These are phyloP conservation scores for Blastosporella zonata DNA, from an alignment of 1,284 basidiomycete genomes.

Conservation along the genomic window DNA sequence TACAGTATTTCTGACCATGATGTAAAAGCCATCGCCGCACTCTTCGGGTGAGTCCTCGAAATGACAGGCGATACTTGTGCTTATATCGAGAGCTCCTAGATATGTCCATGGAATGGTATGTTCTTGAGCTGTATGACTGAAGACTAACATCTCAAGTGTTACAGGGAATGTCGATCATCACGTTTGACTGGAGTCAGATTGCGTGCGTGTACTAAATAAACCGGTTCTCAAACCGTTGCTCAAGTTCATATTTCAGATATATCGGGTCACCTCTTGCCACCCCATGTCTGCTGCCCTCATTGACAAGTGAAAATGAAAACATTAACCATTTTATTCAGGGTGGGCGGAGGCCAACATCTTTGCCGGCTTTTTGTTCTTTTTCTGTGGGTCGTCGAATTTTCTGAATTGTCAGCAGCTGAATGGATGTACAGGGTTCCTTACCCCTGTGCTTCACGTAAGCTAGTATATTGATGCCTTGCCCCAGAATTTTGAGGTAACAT, in stretches of 20 bases:
- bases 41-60: slow-evolving; percentile 38
- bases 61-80: background rate
- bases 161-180: slow-evolving; percentile 41
- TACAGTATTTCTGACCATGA: background rate
- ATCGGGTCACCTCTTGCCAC: slow-evolving; percentile 52
- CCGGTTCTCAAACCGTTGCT: background rate
- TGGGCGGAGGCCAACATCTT: slow-evolving; percentile 78
- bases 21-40: slow-evolving; percentile 31
- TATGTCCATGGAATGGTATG: slow-evolving; percentile 53
- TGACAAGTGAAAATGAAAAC: background rate
- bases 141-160: background rate
- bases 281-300: slow-evolving; percentile 36
- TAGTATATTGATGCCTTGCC: background rate
- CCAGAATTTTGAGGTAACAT: background rate
- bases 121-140: background rate
- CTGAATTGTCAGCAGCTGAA: background rate
- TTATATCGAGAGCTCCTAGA: slow-evolving; percentile 14
- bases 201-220: slow-evolving; percentile 32
- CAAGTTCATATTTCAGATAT: slow-evolving; percentile 27
- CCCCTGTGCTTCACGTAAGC: slow-evolving; percentile 53
- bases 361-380: slow-evolving; percentile 71
- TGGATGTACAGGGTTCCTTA: slow-evolving; percentile 52
- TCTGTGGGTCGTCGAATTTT: slow-evolving; percentile 37
- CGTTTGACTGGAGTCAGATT: slow-evolving; percentile 57
- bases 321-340: slow-evolving; percentile 29